phyloP scores from a whole-genome alignment of 1,284 basidiomycete species.

The Cronartium quercuum region DNA sequence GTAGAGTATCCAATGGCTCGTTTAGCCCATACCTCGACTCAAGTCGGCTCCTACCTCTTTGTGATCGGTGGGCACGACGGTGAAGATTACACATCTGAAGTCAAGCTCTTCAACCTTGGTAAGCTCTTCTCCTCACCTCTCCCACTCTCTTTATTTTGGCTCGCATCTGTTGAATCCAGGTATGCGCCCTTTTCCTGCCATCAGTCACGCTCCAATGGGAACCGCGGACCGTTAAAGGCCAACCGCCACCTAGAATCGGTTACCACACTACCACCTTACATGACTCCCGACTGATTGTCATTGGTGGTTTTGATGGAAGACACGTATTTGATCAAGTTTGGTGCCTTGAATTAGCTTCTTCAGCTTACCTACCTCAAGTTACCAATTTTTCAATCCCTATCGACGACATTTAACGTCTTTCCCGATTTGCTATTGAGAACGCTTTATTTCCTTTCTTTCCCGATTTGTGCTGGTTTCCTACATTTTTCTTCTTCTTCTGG shows the following conservation, averaged over 20 bases:
- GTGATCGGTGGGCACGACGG: slow-evolving; percentile 45
- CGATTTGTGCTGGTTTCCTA: not conserved
- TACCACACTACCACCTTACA: slow-evolving; percentile 41
- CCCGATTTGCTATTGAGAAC: not conserved
- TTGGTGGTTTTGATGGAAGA: slow-evolving; percentile 41
- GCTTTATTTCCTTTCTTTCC: not conserved
- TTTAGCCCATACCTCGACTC: slow-evolving; percentile 42
- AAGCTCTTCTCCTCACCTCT: not conserved
- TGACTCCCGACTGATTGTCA: slow-evolving; percentile 41
- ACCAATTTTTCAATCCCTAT: slow-evolving; percentile 40
- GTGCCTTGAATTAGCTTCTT: slow-evolving; percentile 40
- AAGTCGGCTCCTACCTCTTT: slow-evolving; percentile 42
- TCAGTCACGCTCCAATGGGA: slow-evolving; percentile 42
- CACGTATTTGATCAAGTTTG: slow-evolving; percentile 40
- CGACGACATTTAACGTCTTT: slow-evolving; percentile 12
- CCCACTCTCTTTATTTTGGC: not conserved
- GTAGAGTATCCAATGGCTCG: slow-evolving; percentile 40
- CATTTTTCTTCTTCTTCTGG: not conserved
- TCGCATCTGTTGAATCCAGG: too few relatives aligned
- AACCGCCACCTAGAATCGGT: slow-evolving; percentile 38
- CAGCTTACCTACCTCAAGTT: slow-evolving; percentile 41
- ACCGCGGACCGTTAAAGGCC: slow-evolving; percentile 28
- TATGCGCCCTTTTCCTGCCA: too few relatives aligned
- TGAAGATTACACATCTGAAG: slow-evolving; percentile 41
- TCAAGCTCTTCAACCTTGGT: slow-evolving; percentile 42